Percentiles rank a stretch among this genome's conserved stretches.
These are phyloP conservation scores for Nakazawaea siamensis DNA, from an alignment of 805 yeast genomes.

Conservation along the genomic window DNA sequence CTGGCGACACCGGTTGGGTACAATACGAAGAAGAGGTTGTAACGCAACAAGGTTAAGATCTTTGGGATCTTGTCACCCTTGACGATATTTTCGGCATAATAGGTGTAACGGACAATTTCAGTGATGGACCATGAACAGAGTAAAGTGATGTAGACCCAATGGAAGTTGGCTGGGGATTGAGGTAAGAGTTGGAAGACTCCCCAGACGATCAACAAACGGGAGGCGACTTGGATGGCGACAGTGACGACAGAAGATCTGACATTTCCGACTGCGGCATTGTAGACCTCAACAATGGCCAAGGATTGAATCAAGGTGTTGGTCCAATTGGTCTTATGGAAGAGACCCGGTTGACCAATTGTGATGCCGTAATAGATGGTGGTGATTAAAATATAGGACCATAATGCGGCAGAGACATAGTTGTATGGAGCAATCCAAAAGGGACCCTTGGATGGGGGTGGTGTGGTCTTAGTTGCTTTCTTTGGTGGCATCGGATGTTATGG, in stretches of 20 bases:
- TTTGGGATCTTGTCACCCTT: constrained; percentile 41
- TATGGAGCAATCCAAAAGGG: constrained; percentile 23
- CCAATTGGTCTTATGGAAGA: constrained; percentile 50
- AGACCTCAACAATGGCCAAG: constrained; percentile 71
- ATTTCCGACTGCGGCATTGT: constrained; percentile 68
- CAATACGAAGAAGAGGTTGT: constrained; percentile 71
- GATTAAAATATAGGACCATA: constrained; percentile 24
- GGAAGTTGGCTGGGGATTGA: constrained; percentile 49
- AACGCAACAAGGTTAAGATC: constrained; percentile 63
- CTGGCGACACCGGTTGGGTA: constrained; percentile 92
- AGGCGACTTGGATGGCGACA: constrained; percentile 79
- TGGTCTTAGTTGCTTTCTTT: too few species aligned
- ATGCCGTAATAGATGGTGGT: constrained; percentile 15
- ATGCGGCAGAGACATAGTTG: constrained; percentile 22
- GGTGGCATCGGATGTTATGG: too few species aligned
- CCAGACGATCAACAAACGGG: constrained; percentile 73
- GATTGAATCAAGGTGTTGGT: constrained; percentile 65
- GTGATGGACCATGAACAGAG: constrained; percentile 87
- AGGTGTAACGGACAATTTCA: constrained; percentile 85
- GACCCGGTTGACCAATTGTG: constrained; percentile 39
- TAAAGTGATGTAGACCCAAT: constrained; percentile 59
- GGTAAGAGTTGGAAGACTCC: constrained; percentile 80
- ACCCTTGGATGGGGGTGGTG: too few species aligned
- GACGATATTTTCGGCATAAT: constrained; percentile 63
- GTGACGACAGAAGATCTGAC: constrained; percentile 84